Evolutionary conservation across 805 yeast genomes (phyloP), one percentile per base, ranked within the genome.

Genomic region (Yarrowia sp.): DNA sequence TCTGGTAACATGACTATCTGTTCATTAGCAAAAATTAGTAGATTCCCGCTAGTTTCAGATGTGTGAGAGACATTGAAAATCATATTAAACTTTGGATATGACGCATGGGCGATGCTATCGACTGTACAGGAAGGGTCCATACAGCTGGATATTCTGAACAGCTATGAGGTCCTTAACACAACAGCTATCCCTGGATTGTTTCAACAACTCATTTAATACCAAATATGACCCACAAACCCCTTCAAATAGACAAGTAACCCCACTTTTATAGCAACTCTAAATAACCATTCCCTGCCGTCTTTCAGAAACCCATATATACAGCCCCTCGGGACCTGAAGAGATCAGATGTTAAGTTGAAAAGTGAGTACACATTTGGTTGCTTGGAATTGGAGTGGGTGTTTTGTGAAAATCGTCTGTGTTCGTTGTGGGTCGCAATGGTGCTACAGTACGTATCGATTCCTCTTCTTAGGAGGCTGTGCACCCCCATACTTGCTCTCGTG

Each of bases 81-180:
- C 18, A 48, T 10, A 35, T 13, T 48, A 48, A 48, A n/a, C 41
- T 48, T 10, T 18, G 4, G 41, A 48, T 48, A 31, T 18, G 55
- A 33, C 32, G 55, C 55, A 48, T 48, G 55, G 4, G 55, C 55
- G 55, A 48, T 48, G 55, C 18, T 48, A 33, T 35, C 32, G 39
- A 38, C 28, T 15, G 53, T 32, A 8, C n/a, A 7, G 3, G 39
- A 32, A 47, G 53, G 39, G 28, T 22, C 28, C 28, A 22, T 22
- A 22, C 3, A 22, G 4, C 28, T 22, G 28, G 28, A 22, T 22
- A 22, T 22, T 22, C 28, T 22, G 4, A 22, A 22, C 28, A 22
- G 28, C 28, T 22, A 22, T 22, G 5, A 5, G 28, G 5, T 22
- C 3, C 28, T 22, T 3, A 5, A 5, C 28, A 3, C 5, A 22